phyloP scores from a whole-genome alignment of 2,329 filamentous ascomycete species.

The Myriosclerotinia curreyana region DNA sequence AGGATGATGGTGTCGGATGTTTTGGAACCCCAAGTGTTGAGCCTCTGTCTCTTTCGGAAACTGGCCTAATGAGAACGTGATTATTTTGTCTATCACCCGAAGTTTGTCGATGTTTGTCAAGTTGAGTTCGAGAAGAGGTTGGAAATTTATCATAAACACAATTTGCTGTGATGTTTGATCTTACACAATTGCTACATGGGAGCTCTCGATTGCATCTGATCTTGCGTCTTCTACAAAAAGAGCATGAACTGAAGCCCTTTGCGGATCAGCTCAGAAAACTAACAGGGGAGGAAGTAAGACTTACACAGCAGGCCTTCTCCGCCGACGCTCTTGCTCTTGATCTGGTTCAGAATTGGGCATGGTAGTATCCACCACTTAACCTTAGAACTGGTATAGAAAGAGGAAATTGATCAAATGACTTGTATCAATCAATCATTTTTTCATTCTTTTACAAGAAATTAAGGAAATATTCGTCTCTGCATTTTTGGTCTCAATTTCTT shows the following conservation, averaged over 20 bases:
- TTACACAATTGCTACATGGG: constrained; percentile 59
- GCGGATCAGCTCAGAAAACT: constrained; percentile 24
- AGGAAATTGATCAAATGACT: not conserved
- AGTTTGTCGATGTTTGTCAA: not conserved
- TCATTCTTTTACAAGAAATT: too few species aligned
- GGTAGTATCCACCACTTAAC: not conserved
- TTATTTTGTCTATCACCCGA: not conserved
- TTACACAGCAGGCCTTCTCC: constrained; percentile 47
- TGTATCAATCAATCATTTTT: too few species aligned
- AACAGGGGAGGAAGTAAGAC: constrained; percentile 27
- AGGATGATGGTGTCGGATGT: not conserved
- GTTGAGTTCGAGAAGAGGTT: constrained; percentile 19
- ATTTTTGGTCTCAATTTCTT: not conserved
- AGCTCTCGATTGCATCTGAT: constrained; percentile 58
- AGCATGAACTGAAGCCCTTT: constrained; percentile 49
- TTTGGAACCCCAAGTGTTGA: not conserved
- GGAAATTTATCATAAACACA: constrained; percentile 49
- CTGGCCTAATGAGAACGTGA: not conserved
- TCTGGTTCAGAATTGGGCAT: constrained; percentile 25
- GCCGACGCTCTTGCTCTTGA: constrained; percentile 39
- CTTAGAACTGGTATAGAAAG: not conserved
- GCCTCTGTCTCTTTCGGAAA: not conserved
- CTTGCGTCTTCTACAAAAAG: constrained; percentile 58
- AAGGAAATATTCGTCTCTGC: too few species aligned
- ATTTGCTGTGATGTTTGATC: constrained; percentile 48